A percentile compares a stretch with the other conserved stretches of the same genome.
phyloP scores from a whole-genome alignment of 768 basidiomycete species.

The Amanita subjunquillea region DNA sequence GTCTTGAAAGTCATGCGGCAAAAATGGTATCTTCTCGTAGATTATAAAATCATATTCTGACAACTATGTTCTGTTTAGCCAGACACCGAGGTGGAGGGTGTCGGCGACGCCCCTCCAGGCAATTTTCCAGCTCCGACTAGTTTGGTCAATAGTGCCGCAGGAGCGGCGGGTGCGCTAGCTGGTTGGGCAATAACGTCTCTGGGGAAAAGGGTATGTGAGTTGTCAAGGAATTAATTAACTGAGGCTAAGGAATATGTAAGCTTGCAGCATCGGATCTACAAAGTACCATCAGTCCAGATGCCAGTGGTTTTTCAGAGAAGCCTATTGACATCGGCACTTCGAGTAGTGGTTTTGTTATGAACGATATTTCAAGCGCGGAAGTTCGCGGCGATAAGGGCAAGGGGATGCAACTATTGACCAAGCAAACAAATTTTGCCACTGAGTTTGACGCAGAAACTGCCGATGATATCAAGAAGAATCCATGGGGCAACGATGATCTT shows the following conservation, averaged over 20 bases:
- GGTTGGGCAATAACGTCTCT: conserved; percentile 95
- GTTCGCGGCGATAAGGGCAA: conserved; percentile 23
- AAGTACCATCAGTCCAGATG: conserved; percentile 41
- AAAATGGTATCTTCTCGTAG: conserved; percentile 54
- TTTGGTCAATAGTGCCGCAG: conserved; percentile 78
- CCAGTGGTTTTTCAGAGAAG: conserved; percentile 22
- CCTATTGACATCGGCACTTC: background rate
- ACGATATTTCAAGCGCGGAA: background rate
- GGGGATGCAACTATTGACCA: conserved; percentile 56
- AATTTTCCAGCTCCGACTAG: conserved; percentile 27
- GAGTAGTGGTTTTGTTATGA: background rate
- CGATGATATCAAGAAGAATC: conserved; percentile 31
- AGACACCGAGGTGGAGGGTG: conserved; percentile 22
- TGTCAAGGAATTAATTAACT: background rate
- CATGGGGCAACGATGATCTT: conserved; percentile 71
- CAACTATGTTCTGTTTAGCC: conserved; percentile 16
- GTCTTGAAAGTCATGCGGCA: conserved; percentile 66
- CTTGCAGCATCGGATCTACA: conserved; percentile 67
- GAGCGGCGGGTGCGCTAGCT: conserved; percentile 85
- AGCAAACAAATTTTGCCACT: conserved; percentile 23
- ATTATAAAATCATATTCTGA: background rate
- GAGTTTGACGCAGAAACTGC: conserved; percentile 39
- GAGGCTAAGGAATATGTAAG: conserved; percentile 23
- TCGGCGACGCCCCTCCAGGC: conserved; percentile 17
- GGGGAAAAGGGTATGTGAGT: conserved; percentile 56